Percentiles rank a stretch among this genome's conserved stretches.
phyloP scores from a whole-genome alignment of 768 basidiomycete species.

The Harrya chromipes region DNA sequence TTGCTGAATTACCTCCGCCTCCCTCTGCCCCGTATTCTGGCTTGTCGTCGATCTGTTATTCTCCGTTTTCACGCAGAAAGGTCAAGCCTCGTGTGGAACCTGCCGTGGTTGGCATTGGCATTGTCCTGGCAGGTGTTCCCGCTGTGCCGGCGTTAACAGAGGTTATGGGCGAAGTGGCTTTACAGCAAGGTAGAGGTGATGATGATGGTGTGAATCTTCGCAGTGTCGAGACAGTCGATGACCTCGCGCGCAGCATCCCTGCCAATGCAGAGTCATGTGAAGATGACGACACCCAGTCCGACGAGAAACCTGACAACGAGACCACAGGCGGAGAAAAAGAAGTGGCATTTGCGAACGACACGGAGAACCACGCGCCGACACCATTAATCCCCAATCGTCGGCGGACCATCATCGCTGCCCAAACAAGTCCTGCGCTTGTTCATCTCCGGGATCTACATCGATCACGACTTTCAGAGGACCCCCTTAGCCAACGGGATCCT shows the following conservation, averaged over 20 bases:
- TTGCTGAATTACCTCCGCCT: constrained; percentile 75
- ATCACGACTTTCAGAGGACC: constrained; percentile 66
- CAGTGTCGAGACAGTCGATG: constrained; percentile 47
- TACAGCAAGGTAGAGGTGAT: constrained; percentile 84
- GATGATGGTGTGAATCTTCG: constrained; percentile 51
- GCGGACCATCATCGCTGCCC: constrained; percentile 59
- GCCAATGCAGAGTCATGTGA: constrained; percentile 24
- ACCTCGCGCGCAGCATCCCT: constrained; percentile 31
- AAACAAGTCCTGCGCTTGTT: constrained; percentile 71
- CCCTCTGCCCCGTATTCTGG: constrained; percentile 65
- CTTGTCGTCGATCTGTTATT: constrained; percentile 46
- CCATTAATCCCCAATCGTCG: constrained; percentile 32
- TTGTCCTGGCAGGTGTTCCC: constrained; percentile 72
- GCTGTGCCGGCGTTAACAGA: constrained; percentile 73
- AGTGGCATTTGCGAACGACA: constrained; percentile 4
- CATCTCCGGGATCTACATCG: constrained; percentile 52
- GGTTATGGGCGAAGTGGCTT: constrained; percentile 76
- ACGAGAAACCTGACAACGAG: constrained; percentile 38
- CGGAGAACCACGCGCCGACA: constrained; percentile 13
- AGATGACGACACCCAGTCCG: constrained; percentile 45
- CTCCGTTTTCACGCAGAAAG: constrained; percentile 54
- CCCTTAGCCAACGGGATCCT: constrained; percentile 63
- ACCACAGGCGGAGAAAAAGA: constrained; percentile 18
- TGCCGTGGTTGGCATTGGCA: constrained; percentile 79
- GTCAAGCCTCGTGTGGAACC: constrained; percentile 73